These are phyloP conservation scores for Globisporangium megalacanthum DNA, from an alignment of 352 stramenopile genomes.

Conservation along the genomic window DNA sequence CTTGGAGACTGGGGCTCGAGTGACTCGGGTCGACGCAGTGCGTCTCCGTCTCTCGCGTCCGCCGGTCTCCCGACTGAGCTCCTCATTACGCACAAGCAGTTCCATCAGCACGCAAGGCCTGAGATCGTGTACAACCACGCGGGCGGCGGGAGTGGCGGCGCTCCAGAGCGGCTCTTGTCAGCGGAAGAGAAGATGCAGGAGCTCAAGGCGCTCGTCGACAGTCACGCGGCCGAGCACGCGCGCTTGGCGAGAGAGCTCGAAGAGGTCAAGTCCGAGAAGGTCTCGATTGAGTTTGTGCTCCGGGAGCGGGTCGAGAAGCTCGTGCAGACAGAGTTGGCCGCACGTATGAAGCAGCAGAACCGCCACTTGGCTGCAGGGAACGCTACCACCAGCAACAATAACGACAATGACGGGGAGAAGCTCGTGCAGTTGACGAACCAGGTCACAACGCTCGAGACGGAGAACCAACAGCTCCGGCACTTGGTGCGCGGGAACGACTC, in stretches of 20 bases:
- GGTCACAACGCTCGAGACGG: constrained; percentile 31
- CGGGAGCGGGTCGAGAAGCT: constrained; percentile 80
- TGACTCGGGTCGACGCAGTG: constrained; percentile 3
- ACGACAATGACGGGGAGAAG: not conserved
- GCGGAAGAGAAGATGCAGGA: constrained; percentile 85
- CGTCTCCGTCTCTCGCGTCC: not conserved
- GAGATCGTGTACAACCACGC: constrained; percentile 34
- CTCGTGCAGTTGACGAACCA: constrained; percentile 34
- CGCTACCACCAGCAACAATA: constrained; percentile 26
- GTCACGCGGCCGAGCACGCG: constrained; percentile 44
- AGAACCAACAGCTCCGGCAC: constrained; percentile 33
- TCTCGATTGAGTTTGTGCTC: constrained; percentile 83
- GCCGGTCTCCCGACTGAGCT: constrained; percentile 23
- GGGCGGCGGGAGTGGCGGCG: not conserved
- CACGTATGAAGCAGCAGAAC: constrained; percentile 39
- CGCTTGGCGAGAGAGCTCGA: constrained; percentile 76
- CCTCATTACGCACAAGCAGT: constrained; percentile 69
- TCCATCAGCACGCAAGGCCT: constrained; percentile 38
- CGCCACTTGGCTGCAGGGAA: constrained; percentile 20
- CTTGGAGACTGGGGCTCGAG: constrained; percentile 50
- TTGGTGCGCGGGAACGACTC: not conserved
- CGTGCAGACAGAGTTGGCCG: constrained; percentile 77
- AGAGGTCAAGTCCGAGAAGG: constrained; percentile 85
- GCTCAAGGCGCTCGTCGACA: constrained; percentile 56
- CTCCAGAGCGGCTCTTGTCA: constrained; percentile 33